phyloP scores from a whole-genome alignment of 192 early-diverging fungal species.

The Coemansia sp. region DNA sequence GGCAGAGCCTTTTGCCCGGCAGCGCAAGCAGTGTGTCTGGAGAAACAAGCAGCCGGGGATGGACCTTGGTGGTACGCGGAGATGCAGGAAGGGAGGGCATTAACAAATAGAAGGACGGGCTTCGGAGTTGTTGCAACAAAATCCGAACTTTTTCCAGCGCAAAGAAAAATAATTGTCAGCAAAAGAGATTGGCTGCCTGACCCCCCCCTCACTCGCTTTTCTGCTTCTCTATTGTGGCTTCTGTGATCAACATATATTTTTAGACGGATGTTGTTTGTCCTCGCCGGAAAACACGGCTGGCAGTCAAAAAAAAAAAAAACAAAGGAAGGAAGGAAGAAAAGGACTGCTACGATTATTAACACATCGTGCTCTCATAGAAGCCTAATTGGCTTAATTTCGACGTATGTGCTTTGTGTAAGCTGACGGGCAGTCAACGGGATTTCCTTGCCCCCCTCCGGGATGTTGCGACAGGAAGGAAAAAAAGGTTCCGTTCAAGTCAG shows the following conservation, averaged over 20 bases:
- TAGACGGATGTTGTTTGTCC: slow-evolving; percentile 9
- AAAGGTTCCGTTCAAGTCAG: slow-evolving; percentile 11
- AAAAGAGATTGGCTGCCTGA: background rate
- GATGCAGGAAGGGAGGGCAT: no score
- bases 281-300: background rate
- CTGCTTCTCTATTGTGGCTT: background rate
- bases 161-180: background rate
- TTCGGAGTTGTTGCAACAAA: slow-evolving; percentile 39
- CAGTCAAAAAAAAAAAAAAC: background rate
- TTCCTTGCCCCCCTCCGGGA: background rate
- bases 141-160: slow-evolving; percentile 35
- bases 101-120: slow-evolving; percentile 8
- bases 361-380: background rate
- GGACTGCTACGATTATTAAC: slow-evolving; percentile 5
- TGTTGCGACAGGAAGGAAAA: background rate
- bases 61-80: no score
- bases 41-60: no score
- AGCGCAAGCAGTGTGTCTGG: no score
- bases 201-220: background rate
- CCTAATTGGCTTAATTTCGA: slow-evolving; percentile 8
- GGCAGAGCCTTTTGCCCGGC: background rate
- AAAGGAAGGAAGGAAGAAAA: background rate
- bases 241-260: slow-evolving; percentile 24
- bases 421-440: slow-evolving; percentile 8
- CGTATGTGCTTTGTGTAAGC: background rate